Evolutionary conservation across 257 asterid species (phyloP).

Genomic region (Datura wrightii): DNA sequence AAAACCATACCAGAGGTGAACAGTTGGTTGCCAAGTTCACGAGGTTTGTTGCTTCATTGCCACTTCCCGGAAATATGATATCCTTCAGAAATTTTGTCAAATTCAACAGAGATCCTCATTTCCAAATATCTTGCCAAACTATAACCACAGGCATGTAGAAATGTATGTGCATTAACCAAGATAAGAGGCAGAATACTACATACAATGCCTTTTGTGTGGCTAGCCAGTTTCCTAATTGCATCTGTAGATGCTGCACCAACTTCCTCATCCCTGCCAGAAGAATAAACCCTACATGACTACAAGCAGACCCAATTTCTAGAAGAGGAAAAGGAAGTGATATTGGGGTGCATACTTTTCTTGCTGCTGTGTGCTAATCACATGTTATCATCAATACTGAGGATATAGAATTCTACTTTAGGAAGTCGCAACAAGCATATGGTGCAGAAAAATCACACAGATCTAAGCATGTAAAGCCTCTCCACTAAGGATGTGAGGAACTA

Average conservation of each 20-base stretch:
- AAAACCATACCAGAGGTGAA: slow-evolving; percentile 72
- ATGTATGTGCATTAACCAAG: slow-evolving; percentile 31
- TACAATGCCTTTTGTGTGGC: slow-evolving; percentile 73
- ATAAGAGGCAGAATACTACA: slow-evolving; percentile 40
- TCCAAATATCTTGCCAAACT: slow-evolving; percentile 29
- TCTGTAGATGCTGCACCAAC: slow-evolving; percentile 80
- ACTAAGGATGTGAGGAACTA: slow-evolving; percentile 26
- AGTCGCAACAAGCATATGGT: neutral
- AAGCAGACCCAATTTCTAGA: slow-evolving; percentile 20
- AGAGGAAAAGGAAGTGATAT: neutral
- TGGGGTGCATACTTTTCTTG: neutral
- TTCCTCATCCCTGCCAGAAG: slow-evolving; percentile 68
- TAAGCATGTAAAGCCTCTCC: neutral
- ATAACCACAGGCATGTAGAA: slow-evolving; percentile 31
- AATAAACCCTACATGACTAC: slow-evolving; percentile 14
- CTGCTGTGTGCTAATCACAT: neutral
- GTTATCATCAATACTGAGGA: slow-evolving; percentile 17
- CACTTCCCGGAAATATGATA: slow-evolving; percentile 63
- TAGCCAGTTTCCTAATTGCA: slow-evolving; percentile 66
- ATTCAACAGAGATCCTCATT: slow-evolving; percentile 22
- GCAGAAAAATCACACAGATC: neutral
- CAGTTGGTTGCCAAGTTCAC: slow-evolving; percentile 63
- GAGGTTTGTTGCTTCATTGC: slow-evolving; percentile 67
- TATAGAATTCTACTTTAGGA: neutral
- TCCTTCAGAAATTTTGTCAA: slow-evolving; percentile 47